Evolutionary conservation across 139 green algal species (phyloP).

Genomic region (Dunaliella primolecta): DNA sequence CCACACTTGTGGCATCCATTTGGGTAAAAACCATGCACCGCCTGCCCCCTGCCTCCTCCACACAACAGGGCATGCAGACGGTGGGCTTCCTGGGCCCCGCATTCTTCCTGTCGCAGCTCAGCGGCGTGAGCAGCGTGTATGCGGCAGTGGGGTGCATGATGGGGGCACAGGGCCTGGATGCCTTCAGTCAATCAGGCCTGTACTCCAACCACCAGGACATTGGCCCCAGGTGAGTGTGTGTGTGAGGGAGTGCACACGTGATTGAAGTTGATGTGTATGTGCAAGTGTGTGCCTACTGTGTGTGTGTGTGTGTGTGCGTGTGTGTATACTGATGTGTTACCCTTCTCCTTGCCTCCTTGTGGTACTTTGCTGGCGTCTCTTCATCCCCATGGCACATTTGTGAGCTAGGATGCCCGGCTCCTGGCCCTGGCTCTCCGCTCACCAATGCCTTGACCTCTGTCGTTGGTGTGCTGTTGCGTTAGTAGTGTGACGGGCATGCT

Average conservation of each 20-base stretch:
- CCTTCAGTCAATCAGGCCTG: constrained; percentile 92
- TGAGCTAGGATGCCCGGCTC: too few relatives aligned
- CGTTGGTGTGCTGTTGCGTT: too few relatives aligned
- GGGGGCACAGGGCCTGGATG: constrained; percentile 81
- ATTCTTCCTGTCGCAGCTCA: constrained; percentile 87
- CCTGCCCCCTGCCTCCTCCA: not conserved
- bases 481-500: too few relatives aligned
- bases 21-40: too few relatives aligned
- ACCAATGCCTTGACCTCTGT: not conserved
- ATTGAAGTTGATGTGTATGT: too few relatives aligned
- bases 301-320: not conserved
- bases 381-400: too few relatives aligned
- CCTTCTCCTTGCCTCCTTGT: too few relatives aligned
- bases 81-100: constrained; percentile 96
- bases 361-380: too few relatives aligned
- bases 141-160: constrained; percentile 93
- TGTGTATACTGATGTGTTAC: not conserved
- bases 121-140: constrained; percentile 49
- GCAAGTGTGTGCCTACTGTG: not conserved
- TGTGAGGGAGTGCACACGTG: too few relatives aligned
- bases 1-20: too few relatives aligned
- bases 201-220: constrained; percentile 99
- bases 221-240: constrained; percentile 58
- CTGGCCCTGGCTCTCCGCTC: too few relatives aligned
- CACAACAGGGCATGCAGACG: constrained; percentile 68